Evolutionary conservation across 148 eudicot genomes (phyloP), one percentile per base, ranked within the genome.

Genomic region (Gaultheria prostrata): DNA sequence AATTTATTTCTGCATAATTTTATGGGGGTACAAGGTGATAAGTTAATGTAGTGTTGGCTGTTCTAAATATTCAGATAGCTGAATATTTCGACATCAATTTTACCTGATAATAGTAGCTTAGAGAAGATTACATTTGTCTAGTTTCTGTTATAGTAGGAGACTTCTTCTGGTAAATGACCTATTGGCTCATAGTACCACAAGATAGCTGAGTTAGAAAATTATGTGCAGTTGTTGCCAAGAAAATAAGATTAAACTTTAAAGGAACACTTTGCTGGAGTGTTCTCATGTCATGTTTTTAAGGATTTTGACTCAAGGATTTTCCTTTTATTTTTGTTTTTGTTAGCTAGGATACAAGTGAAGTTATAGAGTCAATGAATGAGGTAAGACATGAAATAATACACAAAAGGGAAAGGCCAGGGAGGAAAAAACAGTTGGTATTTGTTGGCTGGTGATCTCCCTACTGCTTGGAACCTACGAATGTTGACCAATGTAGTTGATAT

Each of bases 381-480:
- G 39, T 39, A 75, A 45, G 28, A 75, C 7, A 75, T 20, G 21
- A 48, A 21, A 70, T 10, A 8, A 17, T 14, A 30, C 2, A 15
- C 39, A 50, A 3, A 54, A 18, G 2, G 33, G 12, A 35, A 24
- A 63, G 70, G 30, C 70, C 24, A 63, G 32, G 70, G 70, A 63
- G 70, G 3, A 11, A 24, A 63, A 28, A 30, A 51, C 1, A 32
- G 24, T 78, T 56, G 49, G 8, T 33, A 78, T 20, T 14, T 6
- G 81, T 78, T 78, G 59, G 67, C 49, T 33, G 15, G 67, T 78
- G 46, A 33, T 3, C 28, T 78, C 67, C 46, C 67, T 56, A 32
- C 17, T 78, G 32, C 8, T 56, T 0, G 6, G 63, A 77, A 10
- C 51, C 12, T 51, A 1, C 2, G n/a, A 77, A 77, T 51, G 45